phyloP scores from a whole-genome alignment of 192 early-diverging fungal genomes.

The Coemansia sp. region DNA sequence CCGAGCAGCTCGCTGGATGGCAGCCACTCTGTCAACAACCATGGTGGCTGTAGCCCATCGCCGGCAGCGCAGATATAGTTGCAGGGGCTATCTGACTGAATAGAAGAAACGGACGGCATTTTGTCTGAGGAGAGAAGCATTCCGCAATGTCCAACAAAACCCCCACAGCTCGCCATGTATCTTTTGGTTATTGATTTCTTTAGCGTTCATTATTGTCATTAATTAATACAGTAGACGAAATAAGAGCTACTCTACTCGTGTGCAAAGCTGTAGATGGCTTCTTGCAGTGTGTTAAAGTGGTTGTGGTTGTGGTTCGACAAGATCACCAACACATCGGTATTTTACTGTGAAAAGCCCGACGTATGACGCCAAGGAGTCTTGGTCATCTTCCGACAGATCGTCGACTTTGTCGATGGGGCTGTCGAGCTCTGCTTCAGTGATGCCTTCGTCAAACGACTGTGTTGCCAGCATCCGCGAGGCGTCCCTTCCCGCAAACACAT shows the following conservation, averaged over 20 bases:
- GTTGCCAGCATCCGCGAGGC: constrained; percentile 91
- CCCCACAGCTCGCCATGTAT: too few relatives aligned
- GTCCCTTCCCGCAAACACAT: constrained; percentile 94
- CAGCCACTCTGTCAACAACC: not conserved
- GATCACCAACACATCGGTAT: constrained; percentile 72
- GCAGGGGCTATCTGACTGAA: too few relatives aligned
- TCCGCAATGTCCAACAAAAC: too few relatives aligned
- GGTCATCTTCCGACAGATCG: constrained; percentile 75
- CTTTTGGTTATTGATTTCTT: too few relatives aligned
- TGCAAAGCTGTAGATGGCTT: too few relatives aligned
- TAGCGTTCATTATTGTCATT: too few relatives aligned
- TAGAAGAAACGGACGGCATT: too few relatives aligned
- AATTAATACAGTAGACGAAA: too few relatives aligned
- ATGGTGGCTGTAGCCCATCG: not conserved
- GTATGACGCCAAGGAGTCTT: constrained; percentile 76
- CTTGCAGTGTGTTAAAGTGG: too few relatives aligned
- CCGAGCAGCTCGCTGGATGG: not conserved
- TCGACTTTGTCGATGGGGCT: constrained; percentile 78
- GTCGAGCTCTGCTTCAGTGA: constrained; percentile 67
- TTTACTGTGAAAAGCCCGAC: constrained; percentile 75
- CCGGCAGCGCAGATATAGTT: not conserved
- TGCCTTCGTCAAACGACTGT: constrained; percentile 82
- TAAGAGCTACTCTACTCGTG: too few relatives aligned
- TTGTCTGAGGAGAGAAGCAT: not conserved
- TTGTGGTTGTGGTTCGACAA: constrained; percentile 53